A percentile compares a stretch with the other conserved stretches of the same genome.
Evolutionary conservation across 768 basidiomycete species (phyloP).

Genomic region (Pleurotus salmoneostramineus): DNA sequence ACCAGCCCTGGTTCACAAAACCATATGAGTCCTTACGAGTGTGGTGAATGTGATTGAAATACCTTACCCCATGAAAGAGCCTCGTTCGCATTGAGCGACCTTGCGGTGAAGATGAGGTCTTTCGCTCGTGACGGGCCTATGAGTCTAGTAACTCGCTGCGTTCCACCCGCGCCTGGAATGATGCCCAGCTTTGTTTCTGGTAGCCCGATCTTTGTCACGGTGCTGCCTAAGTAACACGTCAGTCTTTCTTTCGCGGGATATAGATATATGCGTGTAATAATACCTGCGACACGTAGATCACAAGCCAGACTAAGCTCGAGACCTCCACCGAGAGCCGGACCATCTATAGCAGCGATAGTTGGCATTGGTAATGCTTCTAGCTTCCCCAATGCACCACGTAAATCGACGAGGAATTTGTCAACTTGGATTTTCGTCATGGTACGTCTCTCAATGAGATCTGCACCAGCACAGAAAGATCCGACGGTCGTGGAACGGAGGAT

Average conservation of each 20-base stretch:
- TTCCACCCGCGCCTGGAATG: slow-evolving; percentile 90
- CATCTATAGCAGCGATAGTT: slow-evolving; percentile 90
- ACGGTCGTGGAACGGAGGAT: slow-evolving; percentile 76
- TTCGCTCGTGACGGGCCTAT: slow-evolving; percentile 81
- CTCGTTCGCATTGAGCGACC: slow-evolving; percentile 59
- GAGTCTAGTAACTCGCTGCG: slow-evolving; percentile 76
- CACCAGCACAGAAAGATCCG: slow-evolving; percentile 90
- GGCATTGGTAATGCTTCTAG: slow-evolving; percentile 86
- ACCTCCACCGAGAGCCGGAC: slow-evolving; percentile 91
- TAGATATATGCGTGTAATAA: too few relatives aligned
- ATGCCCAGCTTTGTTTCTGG: slow-evolving; percentile 79
- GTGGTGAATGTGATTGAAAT: slow-evolving; percentile 2
- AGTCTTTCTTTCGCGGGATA: too few relatives aligned
- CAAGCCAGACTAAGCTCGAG: slow-evolving; percentile 85
- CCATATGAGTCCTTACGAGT: not conserved
- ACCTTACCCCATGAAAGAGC: slow-evolving; percentile 67
- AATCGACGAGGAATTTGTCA: slow-evolving; percentile 69
- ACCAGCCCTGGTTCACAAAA: slow-evolving; percentile 58
- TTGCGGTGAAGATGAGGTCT: slow-evolving; percentile 81
- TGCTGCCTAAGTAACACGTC: slow-evolving; percentile 35
- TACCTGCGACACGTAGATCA: slow-evolving; percentile 88
- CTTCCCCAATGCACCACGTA: slow-evolving; percentile 66
- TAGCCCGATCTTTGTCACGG: slow-evolving; percentile 82
- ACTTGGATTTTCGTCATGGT: slow-evolving; percentile 77
- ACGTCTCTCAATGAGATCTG: slow-evolving; percentile 83